phyloP scores from a whole-genome alignment of 192 early-diverging fungal genomes.

The Mortierella claussenii region DNA sequence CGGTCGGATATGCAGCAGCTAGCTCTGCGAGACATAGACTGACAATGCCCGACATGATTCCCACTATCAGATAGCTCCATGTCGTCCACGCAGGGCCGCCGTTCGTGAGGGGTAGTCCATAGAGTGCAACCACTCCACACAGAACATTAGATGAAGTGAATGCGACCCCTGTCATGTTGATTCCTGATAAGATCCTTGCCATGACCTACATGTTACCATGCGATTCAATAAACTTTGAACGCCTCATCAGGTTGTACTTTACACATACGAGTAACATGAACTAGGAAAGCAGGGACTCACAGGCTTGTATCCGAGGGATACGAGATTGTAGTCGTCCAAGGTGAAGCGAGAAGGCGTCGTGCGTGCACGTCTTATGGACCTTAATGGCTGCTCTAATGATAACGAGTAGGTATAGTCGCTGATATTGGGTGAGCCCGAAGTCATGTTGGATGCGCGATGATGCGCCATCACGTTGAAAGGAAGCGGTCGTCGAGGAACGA shows the following conservation, averaged over 20 bases:
- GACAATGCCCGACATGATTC: slow-evolving; percentile 35
- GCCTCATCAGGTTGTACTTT: too few relatives aligned
- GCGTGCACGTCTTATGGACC: background rate
- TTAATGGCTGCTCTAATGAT: background rate
- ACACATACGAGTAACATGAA: too few relatives aligned
- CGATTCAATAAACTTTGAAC: background rate
- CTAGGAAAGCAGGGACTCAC: slow-evolving; percentile 8
- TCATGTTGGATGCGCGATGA: too few relatives aligned
- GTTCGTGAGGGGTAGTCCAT: slow-evolving; percentile 29
- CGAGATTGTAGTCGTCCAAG: slow-evolving; percentile 42
- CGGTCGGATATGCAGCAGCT: slow-evolving; percentile 36
- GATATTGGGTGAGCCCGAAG: too few relatives aligned
- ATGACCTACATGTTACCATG: slow-evolving; percentile 23
- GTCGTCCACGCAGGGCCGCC: slow-evolving; percentile 44
- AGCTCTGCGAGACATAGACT: slow-evolving; percentile 38
- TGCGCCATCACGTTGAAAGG: too few relatives aligned
- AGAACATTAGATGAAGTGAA: slow-evolving; percentile 30
- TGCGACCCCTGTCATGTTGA: slow-evolving; percentile 15
- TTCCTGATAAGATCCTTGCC: slow-evolving; percentile 21
- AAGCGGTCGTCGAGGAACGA: too few relatives aligned
- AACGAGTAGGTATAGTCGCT: too few relatives aligned
- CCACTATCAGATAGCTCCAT: slow-evolving; percentile 34
- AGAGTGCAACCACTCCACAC: slow-evolving; percentile 28
- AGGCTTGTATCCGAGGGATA: slow-evolving; percentile 48
- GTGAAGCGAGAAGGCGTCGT: slow-evolving; percentile 16